These are phyloP conservation scores for Lactarius psammicola DNA, from an alignment of 768 basidiomycete genomes.

Conservation along the genomic window DNA sequence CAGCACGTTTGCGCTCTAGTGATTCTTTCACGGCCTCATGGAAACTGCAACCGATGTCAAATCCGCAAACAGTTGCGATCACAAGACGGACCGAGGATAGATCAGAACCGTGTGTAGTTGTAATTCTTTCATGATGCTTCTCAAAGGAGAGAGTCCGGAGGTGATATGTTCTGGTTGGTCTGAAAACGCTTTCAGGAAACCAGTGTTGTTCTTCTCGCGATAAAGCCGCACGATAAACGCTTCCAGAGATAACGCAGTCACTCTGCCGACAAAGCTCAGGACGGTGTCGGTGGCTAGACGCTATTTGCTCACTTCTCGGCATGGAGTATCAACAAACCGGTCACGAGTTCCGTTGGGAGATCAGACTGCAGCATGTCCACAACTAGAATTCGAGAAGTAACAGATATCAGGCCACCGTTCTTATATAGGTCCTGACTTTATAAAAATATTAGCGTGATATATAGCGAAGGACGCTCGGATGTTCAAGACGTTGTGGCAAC, in stretches of 20 bases:
- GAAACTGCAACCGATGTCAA: constrained; percentile 53
- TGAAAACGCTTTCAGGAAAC: constrained; percentile 95
- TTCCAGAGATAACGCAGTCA: constrained; percentile 79
- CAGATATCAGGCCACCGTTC: constrained; percentile 83
- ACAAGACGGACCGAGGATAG: constrained; percentile 70
- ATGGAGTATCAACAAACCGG: constrained; percentile 86
- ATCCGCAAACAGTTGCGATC: constrained; percentile 5
- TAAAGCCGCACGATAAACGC: constrained; percentile 92
- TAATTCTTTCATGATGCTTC: constrained; percentile 89
- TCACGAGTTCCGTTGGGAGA: constrained; percentile 81
- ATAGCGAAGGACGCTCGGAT: background rate
- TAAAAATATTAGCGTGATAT: constrained; percentile 1
- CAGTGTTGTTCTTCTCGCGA: constrained; percentile 82
- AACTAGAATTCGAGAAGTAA: constrained; percentile 91
- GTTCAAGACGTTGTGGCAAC: background rate
- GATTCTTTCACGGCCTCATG: constrained; percentile 84
- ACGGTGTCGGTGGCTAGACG: background rate
- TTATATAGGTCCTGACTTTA: constrained; percentile 77
- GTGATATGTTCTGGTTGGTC: constrained; percentile 96
- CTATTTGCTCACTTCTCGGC: constrained; percentile 70
- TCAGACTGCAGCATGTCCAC: constrained; percentile 91
- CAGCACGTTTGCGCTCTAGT: constrained; percentile 79
- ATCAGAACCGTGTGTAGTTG: constrained; percentile 87
- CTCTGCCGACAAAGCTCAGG: constrained; percentile 44
- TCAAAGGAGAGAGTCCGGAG: constrained; percentile 86